Evolutionary conservation across 768 basidiomycete genomes (phyloP).

Genomic region (Phylloporus sp.): DNA sequence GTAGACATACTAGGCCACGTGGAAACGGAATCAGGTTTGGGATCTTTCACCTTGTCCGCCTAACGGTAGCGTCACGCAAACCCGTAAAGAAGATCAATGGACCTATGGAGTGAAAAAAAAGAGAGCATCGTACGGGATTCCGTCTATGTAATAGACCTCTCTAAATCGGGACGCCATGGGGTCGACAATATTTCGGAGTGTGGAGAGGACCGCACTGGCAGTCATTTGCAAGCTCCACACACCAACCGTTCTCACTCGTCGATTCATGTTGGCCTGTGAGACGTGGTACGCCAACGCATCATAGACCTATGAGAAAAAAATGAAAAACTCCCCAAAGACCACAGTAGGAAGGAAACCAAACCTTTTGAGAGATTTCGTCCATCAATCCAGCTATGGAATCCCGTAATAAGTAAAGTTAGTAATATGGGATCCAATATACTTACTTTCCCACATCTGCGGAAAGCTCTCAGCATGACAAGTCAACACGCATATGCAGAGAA

Average conservation of each 20-base stretch:
- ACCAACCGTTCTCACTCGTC: conserved; percentile 85
- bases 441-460: conserved; percentile 88
- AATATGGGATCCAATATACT: conserved; percentile 22
- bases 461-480: conserved; percentile 4
- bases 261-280: conserved; percentile 82
- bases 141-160: conserved; percentile 30
- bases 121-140: conserved; percentile 29
- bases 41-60: conserved; percentile 1
- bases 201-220: conserved; percentile 77
- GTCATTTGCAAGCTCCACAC: conserved; percentile 96
- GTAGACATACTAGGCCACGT: neutral
- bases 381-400: conserved; percentile 74
- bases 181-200: conserved; percentile 73
- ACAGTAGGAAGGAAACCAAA: conserved; percentile 20
- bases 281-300: conserved; percentile 96
- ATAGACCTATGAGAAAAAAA: conserved; percentile 54
- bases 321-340: neutral
- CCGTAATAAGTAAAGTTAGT: conserved; percentile 1
- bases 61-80: neutral
- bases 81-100: conserved; percentile 8
- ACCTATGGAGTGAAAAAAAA: conserved; percentile 21
- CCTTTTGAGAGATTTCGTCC: conserved; percentile 86
- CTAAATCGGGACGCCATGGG: conserved; percentile 41
- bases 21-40: neutral
- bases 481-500: neutral